These are phyloP conservation scores for Verticillium zaregamsianum DNA, from an alignment of 2,329 filamentous ascomycete genomes.

Conservation along the genomic window DNA sequence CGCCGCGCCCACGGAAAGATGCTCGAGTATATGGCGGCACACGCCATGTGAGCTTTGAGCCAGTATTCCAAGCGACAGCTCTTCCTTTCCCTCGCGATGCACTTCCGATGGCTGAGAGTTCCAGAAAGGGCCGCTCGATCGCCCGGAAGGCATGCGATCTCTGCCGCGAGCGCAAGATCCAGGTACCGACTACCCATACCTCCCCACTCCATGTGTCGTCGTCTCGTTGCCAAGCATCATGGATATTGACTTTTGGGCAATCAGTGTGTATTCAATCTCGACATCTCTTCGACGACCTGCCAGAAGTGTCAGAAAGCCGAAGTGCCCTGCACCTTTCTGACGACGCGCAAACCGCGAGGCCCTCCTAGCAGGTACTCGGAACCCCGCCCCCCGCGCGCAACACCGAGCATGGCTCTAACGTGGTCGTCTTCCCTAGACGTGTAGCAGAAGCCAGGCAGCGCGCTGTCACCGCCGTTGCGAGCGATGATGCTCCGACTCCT, in stretches of 20 bases:
- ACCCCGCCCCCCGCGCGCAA: neutral
- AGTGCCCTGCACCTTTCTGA: constrained; percentile 17
- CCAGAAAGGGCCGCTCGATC: constrained; percentile 9
- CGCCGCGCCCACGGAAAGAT: neutral
- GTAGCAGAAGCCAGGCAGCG: neutral
- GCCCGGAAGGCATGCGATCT: constrained; percentile 16
- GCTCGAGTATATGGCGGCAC: neutral
- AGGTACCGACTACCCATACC: constrained; percentile 1
- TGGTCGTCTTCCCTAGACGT: neutral
- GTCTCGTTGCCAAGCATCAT: neutral
- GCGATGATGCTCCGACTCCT: neutral
- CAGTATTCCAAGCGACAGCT: neutral
- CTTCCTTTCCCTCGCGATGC: neutral
- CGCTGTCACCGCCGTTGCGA: neutral
- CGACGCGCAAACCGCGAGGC: constrained; percentile 15
- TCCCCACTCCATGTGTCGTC: neutral
- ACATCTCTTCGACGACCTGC: constrained; percentile 5
- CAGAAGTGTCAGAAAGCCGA: constrained; percentile 11
- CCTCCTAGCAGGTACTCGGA: constrained; percentile 14
- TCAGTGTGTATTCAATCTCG: constrained; percentile 1
- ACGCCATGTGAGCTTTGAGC: neutral
- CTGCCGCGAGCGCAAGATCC: constrained; percentile 15
- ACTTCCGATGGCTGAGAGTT: constrained; percentile 3
- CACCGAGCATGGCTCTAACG: neutral
- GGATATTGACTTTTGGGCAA: neutral